Evolutionary conservation across 139 green algal species (phyloP).

Genomic region (Ettlia oleoabundans): DNA sequence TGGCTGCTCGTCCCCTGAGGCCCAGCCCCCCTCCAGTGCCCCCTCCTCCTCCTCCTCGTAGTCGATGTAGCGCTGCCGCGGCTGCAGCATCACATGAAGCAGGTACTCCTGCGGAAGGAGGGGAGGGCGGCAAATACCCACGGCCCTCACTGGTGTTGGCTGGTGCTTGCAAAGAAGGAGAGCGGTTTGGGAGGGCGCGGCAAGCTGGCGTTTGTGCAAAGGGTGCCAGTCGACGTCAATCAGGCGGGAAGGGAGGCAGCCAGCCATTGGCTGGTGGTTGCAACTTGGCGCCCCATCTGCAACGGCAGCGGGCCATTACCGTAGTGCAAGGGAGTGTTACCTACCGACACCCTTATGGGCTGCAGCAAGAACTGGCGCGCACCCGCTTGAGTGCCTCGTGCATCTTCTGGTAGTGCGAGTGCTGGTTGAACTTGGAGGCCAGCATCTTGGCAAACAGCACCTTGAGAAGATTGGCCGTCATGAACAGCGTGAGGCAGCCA

Average conservation of each 20-base stretch:
- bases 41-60: slow-evolving; percentile 16
- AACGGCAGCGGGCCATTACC: too few species aligned
- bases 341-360: too few species aligned
- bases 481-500: slow-evolving; percentile 72
- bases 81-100: slow-evolving; percentile 51
- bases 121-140: background rate
- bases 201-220: background rate
- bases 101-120: slow-evolving; percentile 54
- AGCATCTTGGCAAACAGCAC: slow-evolving; percentile 76
- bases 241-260: background rate
- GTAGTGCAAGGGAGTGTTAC: too few species aligned
- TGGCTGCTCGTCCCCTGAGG: background rate
- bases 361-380: background rate
- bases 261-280: too few species aligned
- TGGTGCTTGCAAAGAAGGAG: background rate
- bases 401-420: slow-evolving; percentile 76
- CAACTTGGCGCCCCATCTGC: too few species aligned
- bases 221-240: too few species aligned
- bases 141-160: background rate
- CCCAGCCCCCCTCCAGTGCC: background rate
- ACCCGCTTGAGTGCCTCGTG: slow-evolving; percentile 50
- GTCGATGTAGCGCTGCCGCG: slow-evolving; percentile 1
- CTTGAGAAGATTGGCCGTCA: slow-evolving; percentile 74
- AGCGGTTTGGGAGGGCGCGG: background rate
- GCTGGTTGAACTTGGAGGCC: slow-evolving; percentile 72